Percentiles rank a stretch among this genome's conserved stretches.
Evolutionary conservation across 1,284 basidiomycete genomes (phyloP).

Genomic region (Ceratobasidium sp.): DNA sequence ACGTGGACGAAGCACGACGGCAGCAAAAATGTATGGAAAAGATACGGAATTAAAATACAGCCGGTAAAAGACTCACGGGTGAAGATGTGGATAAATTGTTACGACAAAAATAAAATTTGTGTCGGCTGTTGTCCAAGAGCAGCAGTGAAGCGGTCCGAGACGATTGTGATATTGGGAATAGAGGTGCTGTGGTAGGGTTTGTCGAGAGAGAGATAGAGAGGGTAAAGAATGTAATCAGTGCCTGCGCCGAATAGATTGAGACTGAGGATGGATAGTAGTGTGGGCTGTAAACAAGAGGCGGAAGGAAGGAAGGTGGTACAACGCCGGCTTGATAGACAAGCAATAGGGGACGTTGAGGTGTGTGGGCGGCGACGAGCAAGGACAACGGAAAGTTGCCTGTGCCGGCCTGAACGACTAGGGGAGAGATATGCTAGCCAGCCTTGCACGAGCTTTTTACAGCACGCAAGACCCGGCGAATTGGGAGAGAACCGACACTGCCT

Average conservation of each 20-base stretch:
- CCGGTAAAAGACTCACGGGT: conserved; percentile 15
- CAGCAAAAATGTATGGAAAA: not conserved
- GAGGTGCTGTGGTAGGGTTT: conserved; percentile 19
- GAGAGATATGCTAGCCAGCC: conserved; percentile 17
- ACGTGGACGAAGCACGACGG: conserved; percentile 20
- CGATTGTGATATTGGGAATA: conserved; percentile 11
- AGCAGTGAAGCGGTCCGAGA: conserved; percentile 41
- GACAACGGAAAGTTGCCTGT: conserved; percentile 26
- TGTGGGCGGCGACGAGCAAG: conserved; percentile 19
- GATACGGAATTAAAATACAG: not conserved
- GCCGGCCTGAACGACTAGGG: conserved; percentile 26
- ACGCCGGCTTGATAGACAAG: not conserved
- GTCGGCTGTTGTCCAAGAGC: conserved; percentile 31
- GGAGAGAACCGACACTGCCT: conserved; percentile 23
- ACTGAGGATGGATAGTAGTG: too few species aligned
- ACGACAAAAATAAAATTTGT: not conserved
- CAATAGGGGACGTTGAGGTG: not conserved
- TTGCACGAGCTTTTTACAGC: conserved; percentile 13
- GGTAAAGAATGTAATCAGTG: conserved; percentile 33
- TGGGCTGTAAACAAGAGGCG: too few species aligned
- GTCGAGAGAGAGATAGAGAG: conserved; percentile 23
- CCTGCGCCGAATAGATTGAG: conserved; percentile 38
- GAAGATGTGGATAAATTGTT: conserved; percentile 7
- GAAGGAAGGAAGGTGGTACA: conserved; percentile 30
- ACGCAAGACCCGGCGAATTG: conserved; percentile 1